Evolutionary conservation across 2,329 filamentous ascomycete species (phyloP), one percentile per base, ranked within the genome.

Genomic region (Fusarium sp.): DNA sequence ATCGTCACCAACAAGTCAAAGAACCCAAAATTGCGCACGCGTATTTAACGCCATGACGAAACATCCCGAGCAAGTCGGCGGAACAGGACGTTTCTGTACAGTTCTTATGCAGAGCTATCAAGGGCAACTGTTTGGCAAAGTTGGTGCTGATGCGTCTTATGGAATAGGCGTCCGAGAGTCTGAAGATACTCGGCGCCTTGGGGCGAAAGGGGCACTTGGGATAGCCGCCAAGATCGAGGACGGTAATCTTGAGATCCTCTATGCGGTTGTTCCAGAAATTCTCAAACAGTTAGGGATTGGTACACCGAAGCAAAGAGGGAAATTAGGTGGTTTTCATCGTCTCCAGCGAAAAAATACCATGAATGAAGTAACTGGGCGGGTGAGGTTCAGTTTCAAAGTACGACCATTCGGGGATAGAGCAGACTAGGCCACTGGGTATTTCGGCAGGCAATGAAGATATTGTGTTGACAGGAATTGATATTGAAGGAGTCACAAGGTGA

Each of bases 181-280:
- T 2, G 77, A 81, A 31, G 70, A 79, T 26, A 85, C 84, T 1
- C 72, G 61, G n/a, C 68, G 60, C 3, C 76, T 85, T 7, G 82
- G 84, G 1, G 80, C 79, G 0, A 57, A 79, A 3, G 83, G 82
- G 10, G 78, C 81, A 0, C 54, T 87, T 7, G 85, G 85, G 0
- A 83, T 87, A 16, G 79, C 85, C 0, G 81, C 86, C 18, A 87
- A 88, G 70, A 80, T 88, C 13, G 85, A 86, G 61, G 86, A 87
- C 48, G 85, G 86, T 0, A 86, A 79, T 65, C 67, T 84, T 4
- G 79, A 78, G 10, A 81, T 85, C 3, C 75, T 87, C 5, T 86
- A 87, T 59, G 79, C 83, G 0, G 85, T 80, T 0, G 79, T 86
- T 4, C 66, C 77, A 7, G 86, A 87, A 68, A 80, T 86, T 14